A percentile compares a stretch with the other conserved stretches of the same genome.
Evolutionary conservation across 257 asterid species (phyloP).

Genomic region (Plectranthus barbatus): DNA sequence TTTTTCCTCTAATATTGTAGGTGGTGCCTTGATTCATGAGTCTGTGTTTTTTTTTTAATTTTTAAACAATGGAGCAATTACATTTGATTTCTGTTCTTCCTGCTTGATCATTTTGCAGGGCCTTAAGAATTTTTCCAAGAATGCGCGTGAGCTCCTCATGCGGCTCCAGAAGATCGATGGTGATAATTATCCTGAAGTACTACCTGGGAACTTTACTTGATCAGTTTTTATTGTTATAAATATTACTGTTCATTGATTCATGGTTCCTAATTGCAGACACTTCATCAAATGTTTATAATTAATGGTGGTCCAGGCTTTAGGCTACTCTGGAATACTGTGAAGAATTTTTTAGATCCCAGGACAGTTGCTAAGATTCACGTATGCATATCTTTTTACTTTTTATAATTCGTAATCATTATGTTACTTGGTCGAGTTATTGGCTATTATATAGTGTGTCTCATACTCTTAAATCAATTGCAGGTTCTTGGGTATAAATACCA

Average conservation of each 20-base stretch:
- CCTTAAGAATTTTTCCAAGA: slow-evolving; percentile 60
- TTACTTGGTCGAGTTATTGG: slow-evolving; percentile 2
- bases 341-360: slow-evolving; percentile 62
- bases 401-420: background rate
- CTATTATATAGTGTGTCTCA: background rate
- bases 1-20: background rate
- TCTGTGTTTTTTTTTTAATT: background rate
- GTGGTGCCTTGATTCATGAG: background rate
- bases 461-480: slow-evolving; percentile 27
- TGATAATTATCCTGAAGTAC: slow-evolving; percentile 83
- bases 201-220: slow-evolving; percentile 13
- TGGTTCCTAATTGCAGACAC: slow-evolving; percentile 47
- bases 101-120: slow-evolving; percentile 40
- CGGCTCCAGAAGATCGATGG: slow-evolving; percentile 87
- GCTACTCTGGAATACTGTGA: slow-evolving; percentile 65
- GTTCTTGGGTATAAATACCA: slow-evolving; percentile 77
- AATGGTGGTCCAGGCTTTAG: slow-evolving; percentile 81
- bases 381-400: slow-evolving; percentile 18
- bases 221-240: slow-evolving; percentile 4
- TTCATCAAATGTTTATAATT: slow-evolving; percentile 76
- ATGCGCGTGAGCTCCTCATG: slow-evolving; percentile 64
- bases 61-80: background rate
- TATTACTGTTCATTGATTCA: slow-evolving; percentile 14
- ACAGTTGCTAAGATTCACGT: slow-evolving; percentile 74
- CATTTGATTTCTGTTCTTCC: background rate